phyloP scores from a whole-genome alignment of 2,329 filamentous ascomycete genomes.

The Colletotrichum paranaense region DNA sequence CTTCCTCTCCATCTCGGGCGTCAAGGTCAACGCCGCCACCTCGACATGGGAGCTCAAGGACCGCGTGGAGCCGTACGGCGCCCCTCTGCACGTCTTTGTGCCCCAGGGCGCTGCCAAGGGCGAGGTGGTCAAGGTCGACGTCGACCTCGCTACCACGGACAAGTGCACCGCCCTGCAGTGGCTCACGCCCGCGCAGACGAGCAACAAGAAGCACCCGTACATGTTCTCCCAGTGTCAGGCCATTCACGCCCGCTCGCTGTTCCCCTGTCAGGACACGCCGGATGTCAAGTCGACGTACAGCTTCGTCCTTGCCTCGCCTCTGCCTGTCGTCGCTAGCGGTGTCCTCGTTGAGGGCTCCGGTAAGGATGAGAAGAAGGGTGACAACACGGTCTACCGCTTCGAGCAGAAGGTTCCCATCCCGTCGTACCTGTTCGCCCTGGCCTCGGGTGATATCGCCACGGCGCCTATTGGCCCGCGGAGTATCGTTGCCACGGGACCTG shows the following conservation, averaged over 20 bases:
- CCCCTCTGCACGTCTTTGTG: constrained; percentile 74
- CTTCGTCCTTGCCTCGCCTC: constrained; percentile 86
- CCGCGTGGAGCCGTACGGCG: constrained; percentile 79
- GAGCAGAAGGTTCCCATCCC: constrained; percentile 93
- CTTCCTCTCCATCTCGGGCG: constrained; percentile 77
- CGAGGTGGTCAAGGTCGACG: constrained; percentile 65
- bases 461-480: constrained; percentile 90
- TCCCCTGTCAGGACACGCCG: constrained; percentile 97
- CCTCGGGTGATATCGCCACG: constrained; percentile 84
- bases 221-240: constrained; percentile 99
- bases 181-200: constrained; percentile 92
- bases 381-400: constrained; percentile 81
- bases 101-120: constrained; percentile 66
- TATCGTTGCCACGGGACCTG: constrained; percentile 86
- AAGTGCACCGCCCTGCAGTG: constrained; percentile 94
- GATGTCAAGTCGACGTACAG: constrained; percentile 96
- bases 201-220: constrained; percentile 95
- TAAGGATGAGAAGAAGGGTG: constrained; percentile 61
- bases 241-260: constrained; percentile 92
- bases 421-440: constrained; percentile 93
- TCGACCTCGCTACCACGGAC: constrained; percentile 83
- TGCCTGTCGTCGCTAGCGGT: constrained; percentile 93
- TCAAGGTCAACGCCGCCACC: constrained; percentile 75
- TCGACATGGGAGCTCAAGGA: constrained; percentile 77
- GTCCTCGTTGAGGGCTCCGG: constrained; percentile 63